Percentiles rank a stretch among this genome's conserved stretches.
phyloP scores from a whole-genome alignment of 2,329 filamentous ascomycete species.

The Diplodia seriata region DNA sequence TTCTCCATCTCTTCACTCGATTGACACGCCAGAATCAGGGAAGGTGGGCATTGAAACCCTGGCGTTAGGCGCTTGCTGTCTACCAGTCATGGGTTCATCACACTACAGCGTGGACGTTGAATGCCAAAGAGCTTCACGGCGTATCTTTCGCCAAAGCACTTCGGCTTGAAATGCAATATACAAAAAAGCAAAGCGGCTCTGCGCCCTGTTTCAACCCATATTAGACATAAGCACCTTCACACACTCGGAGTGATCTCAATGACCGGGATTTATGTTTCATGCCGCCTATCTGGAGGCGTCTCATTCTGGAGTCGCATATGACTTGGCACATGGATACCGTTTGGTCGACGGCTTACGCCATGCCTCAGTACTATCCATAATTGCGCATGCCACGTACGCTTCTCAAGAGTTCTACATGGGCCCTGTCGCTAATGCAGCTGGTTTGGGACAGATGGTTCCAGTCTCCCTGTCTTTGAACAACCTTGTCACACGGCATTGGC shows the following conservation, averaged over 20 bases:
- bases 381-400: neutral
- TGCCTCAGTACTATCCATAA: neutral
- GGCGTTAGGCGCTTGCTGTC: neutral
- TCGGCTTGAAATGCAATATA: neutral
- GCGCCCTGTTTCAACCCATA: neutral
- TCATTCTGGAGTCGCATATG: neutral
- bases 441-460: neutral
- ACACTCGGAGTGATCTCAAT: neutral
- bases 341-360: neutral
- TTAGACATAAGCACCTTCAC: neutral
- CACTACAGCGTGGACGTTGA: neutral
- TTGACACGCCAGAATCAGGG: neutral
- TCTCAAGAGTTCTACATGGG: neutral
- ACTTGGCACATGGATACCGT: neutral
- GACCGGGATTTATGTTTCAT: neutral
- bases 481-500: neutral
- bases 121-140: neutral
- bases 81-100: neutral
- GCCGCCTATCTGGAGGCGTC: neutral
- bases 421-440: neutral
- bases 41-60: neutral
- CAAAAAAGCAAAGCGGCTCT: neutral
- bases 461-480: slow-evolving; percentile 7
- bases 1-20: neutral
- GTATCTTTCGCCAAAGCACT: too few relatives aligned